These are phyloP conservation scores for Saccharomyces hybrid DNA, from an alignment of 1,139 yeast species.

Conservation along the genomic window DNA sequence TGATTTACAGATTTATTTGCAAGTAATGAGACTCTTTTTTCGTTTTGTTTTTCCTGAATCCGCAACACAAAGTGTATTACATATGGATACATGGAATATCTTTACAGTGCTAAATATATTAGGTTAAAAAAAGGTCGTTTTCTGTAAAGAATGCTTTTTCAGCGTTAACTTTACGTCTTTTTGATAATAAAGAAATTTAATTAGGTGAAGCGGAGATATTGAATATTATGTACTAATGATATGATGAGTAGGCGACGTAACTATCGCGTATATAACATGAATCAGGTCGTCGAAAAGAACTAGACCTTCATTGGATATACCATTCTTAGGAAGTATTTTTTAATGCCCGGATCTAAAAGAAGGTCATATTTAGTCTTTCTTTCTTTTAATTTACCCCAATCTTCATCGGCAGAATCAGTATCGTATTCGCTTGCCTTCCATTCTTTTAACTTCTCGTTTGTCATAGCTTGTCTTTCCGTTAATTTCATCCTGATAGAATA, in stretches of 20 bases:
- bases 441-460: constrained; percentile 11
- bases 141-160: not conserved
- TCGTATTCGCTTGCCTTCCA: constrained; percentile 8
- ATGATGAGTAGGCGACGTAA: not conserved
- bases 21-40: not conserved
- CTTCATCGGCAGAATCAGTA: constrained; percentile 7
- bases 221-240: not conserved
- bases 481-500: constrained; percentile 32
- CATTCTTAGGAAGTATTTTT: constrained; percentile 30
- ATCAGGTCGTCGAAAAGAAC: not conserved
- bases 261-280: not conserved
- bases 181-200: not conserved
- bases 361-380: constrained; percentile 24
- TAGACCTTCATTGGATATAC: constrained; percentile 37
- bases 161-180: not conserved
- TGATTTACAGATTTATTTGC: not conserved
- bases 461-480: constrained; percentile 9
- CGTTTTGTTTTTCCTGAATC: not conserved
- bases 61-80: not conserved
- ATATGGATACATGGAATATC: not conserved
- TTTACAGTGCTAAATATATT: not conserved
- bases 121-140: not conserved
- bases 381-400: constrained; percentile 12
- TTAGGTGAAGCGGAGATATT: not conserved
- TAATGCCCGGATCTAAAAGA: constrained; percentile 22